These are phyloP conservation scores for Syzygium syzygioides DNA, from an alignment of 441 rosid species.

Conservation along the genomic window DNA sequence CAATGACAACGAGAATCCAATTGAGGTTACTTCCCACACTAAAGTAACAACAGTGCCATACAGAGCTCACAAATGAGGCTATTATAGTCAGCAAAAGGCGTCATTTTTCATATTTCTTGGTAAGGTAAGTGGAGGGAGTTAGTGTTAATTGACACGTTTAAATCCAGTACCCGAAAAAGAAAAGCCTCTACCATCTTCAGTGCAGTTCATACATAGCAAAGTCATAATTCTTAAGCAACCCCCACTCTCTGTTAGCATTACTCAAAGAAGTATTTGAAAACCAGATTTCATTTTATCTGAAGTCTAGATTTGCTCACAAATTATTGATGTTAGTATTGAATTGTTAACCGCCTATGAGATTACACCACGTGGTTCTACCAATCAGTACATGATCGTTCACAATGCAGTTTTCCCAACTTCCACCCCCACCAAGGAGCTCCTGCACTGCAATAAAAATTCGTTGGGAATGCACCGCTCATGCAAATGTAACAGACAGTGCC, in stretches of 20 bases:
- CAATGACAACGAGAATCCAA: background rate
- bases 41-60: background rate
- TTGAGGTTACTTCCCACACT: background rate
- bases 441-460: background rate
- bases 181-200: background rate
- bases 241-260: background rate
- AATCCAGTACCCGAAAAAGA: background rate
- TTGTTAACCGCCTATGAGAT: background rate
- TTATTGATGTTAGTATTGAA: background rate
- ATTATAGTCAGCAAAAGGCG: background rate
- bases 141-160: no score
- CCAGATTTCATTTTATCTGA: background rate
- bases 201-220: background rate
- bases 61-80: background rate
- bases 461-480: background rate
- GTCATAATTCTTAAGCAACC: background rate
- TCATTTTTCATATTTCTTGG: background rate
- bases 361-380: background rate
- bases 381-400: background rate
- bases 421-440: background rate
- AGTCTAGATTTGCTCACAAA: background rate
- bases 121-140: background rate
- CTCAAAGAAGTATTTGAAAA: background rate
- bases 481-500: background rate
- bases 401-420: background rate